phyloP scores from a whole-genome alignment of 2,329 filamentous ascomycete species.

The Aspergillus pseudoterreus region DNA sequence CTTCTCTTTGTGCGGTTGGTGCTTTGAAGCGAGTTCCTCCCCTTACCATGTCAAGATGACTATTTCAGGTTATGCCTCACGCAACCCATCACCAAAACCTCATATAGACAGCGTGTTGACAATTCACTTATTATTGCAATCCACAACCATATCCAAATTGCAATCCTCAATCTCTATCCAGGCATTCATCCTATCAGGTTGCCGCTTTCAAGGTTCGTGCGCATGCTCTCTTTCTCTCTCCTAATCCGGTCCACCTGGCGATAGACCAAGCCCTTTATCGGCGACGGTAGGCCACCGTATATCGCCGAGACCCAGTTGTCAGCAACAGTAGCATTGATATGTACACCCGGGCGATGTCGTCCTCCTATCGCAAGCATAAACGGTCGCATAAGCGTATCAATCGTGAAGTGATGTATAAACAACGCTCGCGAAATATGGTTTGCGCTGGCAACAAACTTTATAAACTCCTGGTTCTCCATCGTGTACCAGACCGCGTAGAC shows the following conservation, averaged over 20 bases:
- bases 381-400: slow-evolving; percentile 42
- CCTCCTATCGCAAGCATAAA: slow-evolving; percentile 9
- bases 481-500: slow-evolving; percentile 41
- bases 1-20: too few species aligned
- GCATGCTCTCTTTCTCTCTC: neutral
- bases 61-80: too few species aligned
- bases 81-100: too few species aligned
- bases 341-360: slow-evolving; percentile 2
- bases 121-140: too few species aligned
- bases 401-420: slow-evolving; percentile 46
- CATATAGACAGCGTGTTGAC: too few species aligned
- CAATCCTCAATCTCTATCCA: neutral
- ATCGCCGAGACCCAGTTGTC: slow-evolving; percentile 41
- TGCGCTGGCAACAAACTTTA: slow-evolving; percentile 40
- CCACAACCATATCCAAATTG: too few species aligned
- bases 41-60: too few species aligned
- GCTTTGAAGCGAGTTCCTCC: too few species aligned
- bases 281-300: slow-evolving; percentile 25
- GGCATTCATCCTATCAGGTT: neutral
- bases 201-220: neutral
- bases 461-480: slow-evolving; percentile 41
- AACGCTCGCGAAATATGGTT: slow-evolving; percentile 44
- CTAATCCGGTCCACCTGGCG: slow-evolving; percentile 22
- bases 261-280: slow-evolving; percentile 31
- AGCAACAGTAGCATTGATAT: slow-evolving; percentile 16